phyloP scores from a whole-genome alignment of 305 asterid genomes.

The Petunia hybrid region DNA sequence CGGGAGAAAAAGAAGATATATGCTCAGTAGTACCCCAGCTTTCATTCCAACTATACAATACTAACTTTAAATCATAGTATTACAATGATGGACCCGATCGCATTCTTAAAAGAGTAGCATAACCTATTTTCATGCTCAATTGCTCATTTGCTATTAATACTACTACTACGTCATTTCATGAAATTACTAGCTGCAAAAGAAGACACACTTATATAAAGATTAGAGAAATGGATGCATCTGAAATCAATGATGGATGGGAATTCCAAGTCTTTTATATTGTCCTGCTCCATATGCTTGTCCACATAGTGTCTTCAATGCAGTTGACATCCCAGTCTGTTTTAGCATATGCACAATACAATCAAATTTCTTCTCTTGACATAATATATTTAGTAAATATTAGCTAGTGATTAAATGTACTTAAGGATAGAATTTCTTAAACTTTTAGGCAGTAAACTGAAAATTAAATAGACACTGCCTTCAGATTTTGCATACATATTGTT shows the following conservation, averaged over 20 bases:
- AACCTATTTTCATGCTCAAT: background rate
- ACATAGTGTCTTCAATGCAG: conserved; percentile 65
- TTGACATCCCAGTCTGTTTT: conserved; percentile 65
- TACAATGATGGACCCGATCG: no score
- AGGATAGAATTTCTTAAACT: no score
- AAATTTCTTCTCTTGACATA: no score
- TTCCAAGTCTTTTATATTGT: conserved; percentile 58
- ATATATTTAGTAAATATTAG: no score
- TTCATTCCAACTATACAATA: fast-evolving
- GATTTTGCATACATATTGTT: no score
- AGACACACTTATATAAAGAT: background rate
- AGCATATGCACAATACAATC: no score
- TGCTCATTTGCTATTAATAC: background rate
- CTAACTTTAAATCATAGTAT: background rate
- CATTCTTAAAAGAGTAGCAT: background rate
- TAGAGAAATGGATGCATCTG: background rate
- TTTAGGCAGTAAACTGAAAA: no score
- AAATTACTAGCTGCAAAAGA: background rate
- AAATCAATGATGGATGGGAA: conserved; percentile 6
- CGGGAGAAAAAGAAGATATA: background rate
- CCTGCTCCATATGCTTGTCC: no score
- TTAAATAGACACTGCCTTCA: no score
- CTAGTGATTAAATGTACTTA: no score
- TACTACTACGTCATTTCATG: background rate
- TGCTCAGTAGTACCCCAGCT: background rate